phyloP scores from a whole-genome alignment of 495 filamentous ascomycete species.

The Xylaria bambusicola region DNA sequence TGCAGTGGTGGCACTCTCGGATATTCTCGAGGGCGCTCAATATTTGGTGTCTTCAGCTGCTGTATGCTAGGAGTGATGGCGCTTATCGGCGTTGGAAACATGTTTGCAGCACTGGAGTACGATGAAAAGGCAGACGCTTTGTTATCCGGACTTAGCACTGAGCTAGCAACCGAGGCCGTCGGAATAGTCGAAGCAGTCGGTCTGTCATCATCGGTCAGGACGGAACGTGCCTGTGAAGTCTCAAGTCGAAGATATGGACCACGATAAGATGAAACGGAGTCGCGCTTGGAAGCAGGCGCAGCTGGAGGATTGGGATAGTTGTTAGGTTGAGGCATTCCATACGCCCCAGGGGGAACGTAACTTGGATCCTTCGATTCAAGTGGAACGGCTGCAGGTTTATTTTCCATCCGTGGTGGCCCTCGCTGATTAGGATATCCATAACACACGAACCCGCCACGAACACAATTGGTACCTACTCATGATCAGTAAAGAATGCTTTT shows the following conservation, averaged over 20 bases:
- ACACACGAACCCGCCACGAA: constrained; percentile 88
- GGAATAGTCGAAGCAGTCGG: constrained; percentile 50
- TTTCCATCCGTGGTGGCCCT: constrained; percentile 68
- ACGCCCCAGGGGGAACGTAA: constrained; percentile 61
- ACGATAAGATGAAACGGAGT: constrained; percentile 53
- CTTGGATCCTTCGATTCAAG: constrained; percentile 80
- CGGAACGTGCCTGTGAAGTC: constrained; percentile 53
- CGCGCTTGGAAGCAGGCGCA: constrained; percentile 43
- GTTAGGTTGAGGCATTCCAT: constrained; percentile 54
- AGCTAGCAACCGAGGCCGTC: constrained; percentile 40
- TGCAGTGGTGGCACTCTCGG: constrained; percentile 57
- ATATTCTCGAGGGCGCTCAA: constrained; percentile 49
- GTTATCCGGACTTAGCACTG: constrained; percentile 55
- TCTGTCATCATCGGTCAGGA: constrained; percentile 52
- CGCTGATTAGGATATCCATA: constrained; percentile 81
- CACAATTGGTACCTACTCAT: constrained; percentile 80
- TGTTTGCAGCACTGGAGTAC: constrained; percentile 43
- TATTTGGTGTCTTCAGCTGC: constrained; percentile 43
- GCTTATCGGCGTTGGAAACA: constrained; percentile 57
- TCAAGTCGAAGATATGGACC: constrained; percentile 57
- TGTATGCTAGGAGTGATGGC: constrained; percentile 50
- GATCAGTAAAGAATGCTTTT: constrained; percentile 19
- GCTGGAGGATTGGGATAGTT: constrained; percentile 38
- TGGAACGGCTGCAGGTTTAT: constrained; percentile 66
- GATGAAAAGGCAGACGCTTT: constrained; percentile 54